Evolutionary conservation across 768 basidiomycete genomes (phyloP).

Genomic region (Neoboletus magnificus): DNA sequence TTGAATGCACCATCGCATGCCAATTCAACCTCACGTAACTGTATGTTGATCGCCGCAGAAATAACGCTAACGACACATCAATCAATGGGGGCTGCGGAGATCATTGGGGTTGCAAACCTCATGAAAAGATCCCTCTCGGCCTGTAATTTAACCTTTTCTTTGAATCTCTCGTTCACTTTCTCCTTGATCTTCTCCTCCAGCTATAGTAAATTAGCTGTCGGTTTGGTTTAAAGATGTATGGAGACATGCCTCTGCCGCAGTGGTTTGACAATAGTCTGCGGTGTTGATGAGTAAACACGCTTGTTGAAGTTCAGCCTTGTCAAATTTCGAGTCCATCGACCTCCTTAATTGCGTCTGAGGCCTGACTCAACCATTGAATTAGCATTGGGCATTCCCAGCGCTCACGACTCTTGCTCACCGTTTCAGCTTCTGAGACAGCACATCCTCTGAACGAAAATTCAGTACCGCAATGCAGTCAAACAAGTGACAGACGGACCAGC

Average conservation of each 20-base stretch:
- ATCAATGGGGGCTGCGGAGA: neutral
- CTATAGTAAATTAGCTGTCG: conserved; percentile 37
- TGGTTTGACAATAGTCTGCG: conserved; percentile 94
- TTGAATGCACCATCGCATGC: conserved; percentile 76
- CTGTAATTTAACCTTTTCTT: conserved; percentile 79
- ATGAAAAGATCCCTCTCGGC: conserved; percentile 86
- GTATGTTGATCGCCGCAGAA: conserved; percentile 74
- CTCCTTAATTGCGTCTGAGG: conserved; percentile 47
- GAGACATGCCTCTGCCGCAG: conserved; percentile 71
- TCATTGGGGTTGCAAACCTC: conserved; percentile 47
- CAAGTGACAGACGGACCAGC: conserved; percentile 55
- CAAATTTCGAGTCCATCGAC: conserved; percentile 79
- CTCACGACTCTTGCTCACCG: conserved; percentile 41
- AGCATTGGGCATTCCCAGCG: neutral
- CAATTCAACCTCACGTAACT: conserved; percentile 83
- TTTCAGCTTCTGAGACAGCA: conserved; percentile 71
- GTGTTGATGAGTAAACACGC: conserved; percentile 93
- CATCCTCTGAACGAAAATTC: conserved; percentile 66
- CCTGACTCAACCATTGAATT: conserved; percentile 27
- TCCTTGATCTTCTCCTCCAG: conserved; percentile 89
- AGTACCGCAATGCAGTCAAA: neutral
- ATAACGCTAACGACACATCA: conserved; percentile 55
- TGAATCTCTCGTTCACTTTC: conserved; percentile 72
- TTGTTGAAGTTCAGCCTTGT: conserved; percentile 70
- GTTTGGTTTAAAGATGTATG: neutral